Conservation (phyloP, 2,329 filamentous ascomycete genomes). For the Massarina eburnea region DNA sequence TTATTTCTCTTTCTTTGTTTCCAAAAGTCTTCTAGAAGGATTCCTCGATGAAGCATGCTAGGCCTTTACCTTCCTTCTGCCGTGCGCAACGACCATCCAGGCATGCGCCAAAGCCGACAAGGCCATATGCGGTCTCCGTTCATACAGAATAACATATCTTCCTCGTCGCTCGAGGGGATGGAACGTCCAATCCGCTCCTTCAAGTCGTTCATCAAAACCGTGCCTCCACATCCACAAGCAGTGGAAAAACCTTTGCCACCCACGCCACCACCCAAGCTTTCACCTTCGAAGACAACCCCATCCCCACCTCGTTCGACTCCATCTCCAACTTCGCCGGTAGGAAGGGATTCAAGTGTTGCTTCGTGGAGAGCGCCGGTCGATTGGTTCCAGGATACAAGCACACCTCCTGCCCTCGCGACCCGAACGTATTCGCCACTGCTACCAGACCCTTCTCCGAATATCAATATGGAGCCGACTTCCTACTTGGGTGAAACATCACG, state of each 20-base stretch:
- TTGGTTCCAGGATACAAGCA: slow-evolving; percentile 20
- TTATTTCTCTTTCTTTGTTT: slow-evolving; percentile 30
- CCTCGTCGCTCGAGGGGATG: slow-evolving; percentile 35
- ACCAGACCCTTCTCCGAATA: slow-evolving; percentile 33
- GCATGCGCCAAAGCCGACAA: slow-evolving; percentile 24
- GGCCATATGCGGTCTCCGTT: slow-evolving; percentile 25
- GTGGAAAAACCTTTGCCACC: slow-evolving; percentile 29
- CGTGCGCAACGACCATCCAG: slow-evolving; percentile 20
- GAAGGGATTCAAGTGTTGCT: slow-evolving; percentile 8
- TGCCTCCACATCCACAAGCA: slow-evolving; percentile 18
- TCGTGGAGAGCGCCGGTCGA: slow-evolving; percentile 33
- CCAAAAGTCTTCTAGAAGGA: slow-evolving; percentile 28
- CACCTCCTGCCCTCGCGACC: slow-evolving; percentile 6
- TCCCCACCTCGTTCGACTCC: slow-evolving; percentile 5
- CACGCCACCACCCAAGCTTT: slow-evolving; percentile 15
- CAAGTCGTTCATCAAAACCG: slow-evolving; percentile 30
- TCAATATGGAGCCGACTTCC: slow-evolving; percentile 12
- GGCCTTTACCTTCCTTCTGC: slow-evolving; percentile 10
- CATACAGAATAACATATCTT: slow-evolving; percentile 23
- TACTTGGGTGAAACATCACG: slow-evolving; percentile 10
- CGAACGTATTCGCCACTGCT: slow-evolving; percentile 30
- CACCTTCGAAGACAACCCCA: slow-evolving; percentile 2
- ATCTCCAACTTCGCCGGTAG: slow-evolving; percentile 6
- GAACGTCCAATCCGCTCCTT: slow-evolving; percentile 36
- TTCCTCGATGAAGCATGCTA: slow-evolving; percentile 9